Evolutionary conservation across 2,329 filamentous ascomycete genomes (phyloP).

Genomic region (Davidsoniella virescens): DNA sequence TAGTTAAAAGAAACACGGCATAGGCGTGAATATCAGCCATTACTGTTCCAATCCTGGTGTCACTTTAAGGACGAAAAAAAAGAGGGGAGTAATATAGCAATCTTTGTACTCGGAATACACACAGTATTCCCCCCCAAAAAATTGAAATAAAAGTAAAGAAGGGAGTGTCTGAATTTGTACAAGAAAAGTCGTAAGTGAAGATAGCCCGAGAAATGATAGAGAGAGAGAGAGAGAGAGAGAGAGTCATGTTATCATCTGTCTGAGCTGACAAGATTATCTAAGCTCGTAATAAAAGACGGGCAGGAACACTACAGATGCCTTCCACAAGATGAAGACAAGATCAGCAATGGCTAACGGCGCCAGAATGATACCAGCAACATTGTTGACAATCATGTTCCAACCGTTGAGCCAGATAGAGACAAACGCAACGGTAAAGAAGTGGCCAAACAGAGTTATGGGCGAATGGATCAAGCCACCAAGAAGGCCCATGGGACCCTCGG

Average conservation of each 20-base stretch:
- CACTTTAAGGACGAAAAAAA: not conserved
- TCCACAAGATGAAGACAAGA: slow-evolving; percentile 57
- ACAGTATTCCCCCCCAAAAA: not conserved
- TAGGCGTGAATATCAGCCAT: too few species aligned
- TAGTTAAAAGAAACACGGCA: too few species aligned
- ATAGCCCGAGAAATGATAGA: not conserved
- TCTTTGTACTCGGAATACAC: not conserved
- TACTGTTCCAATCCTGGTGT: too few species aligned
- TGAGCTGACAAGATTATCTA: slow-evolving; percentile 11
- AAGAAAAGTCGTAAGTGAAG: not conserved
- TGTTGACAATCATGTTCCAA: slow-evolving; percentile 24
- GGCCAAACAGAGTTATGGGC: slow-evolving; percentile 65
- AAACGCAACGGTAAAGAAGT: slow-evolving; percentile 91
- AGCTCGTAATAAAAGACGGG: slow-evolving; percentile 64
- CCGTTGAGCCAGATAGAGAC: slow-evolving; percentile 59
- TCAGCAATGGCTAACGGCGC: slow-evolving; percentile 50
- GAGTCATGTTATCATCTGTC: not conserved
- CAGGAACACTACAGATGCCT: slow-evolving; percentile 65
- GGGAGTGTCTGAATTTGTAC: not conserved
- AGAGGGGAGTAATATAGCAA: not conserved
- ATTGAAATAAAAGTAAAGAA: not conserved
- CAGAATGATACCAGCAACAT: slow-evolving; percentile 36
- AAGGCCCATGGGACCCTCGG: slow-evolving; percentile 65
- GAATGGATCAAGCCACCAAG: slow-evolving; percentile 66
- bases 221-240: not conserved